Conservation (phyloP, 192 early-diverging fungal species). For the Coemansia pectinata region DNA sequence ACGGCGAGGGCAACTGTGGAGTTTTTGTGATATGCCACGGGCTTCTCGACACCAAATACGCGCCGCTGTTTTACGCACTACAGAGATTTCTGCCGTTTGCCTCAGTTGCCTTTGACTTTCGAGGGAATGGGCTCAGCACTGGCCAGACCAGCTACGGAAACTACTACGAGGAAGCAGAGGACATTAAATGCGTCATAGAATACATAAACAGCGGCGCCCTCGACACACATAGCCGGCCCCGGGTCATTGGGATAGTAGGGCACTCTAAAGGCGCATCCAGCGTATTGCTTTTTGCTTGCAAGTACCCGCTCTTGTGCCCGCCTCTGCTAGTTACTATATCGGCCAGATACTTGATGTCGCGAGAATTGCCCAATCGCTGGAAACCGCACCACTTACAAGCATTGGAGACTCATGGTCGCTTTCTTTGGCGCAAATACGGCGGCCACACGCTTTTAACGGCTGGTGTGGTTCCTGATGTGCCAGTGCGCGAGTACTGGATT, state of each 20-base stretch:
- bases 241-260: constrained; percentile 47
- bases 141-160: constrained; percentile 60
- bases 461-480: constrained; percentile 13
- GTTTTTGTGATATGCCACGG: constrained; percentile 60
- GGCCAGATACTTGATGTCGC: constrained; percentile 56
- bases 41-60: constrained; percentile 51
- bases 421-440: constrained; percentile 55
- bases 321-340: constrained; percentile 52
- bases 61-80: constrained; percentile 28
- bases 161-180: constrained; percentile 55
- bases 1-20: not conserved
- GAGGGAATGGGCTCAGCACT: constrained; percentile 58
- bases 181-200: constrained; percentile 46
- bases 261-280: constrained; percentile 60
- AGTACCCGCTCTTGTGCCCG: constrained; percentile 39
- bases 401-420: constrained; percentile 43
- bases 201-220: constrained; percentile 17
- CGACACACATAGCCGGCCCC: not conserved
- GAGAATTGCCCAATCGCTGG: constrained; percentile 50
- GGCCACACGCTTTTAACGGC: constrained; percentile 8
- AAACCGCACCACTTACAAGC: constrained; percentile 39
- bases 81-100: constrained; percentile 26
- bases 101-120: constrained; percentile 58
- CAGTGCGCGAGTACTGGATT: constrained; percentile 43
- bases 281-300: constrained; percentile 55